Evolutionary conservation across 1,284 basidiomycete genomes (phyloP), one percentile per base, ranked within the genome.

Genomic region (Bondarzewia mesenterica): DNA sequence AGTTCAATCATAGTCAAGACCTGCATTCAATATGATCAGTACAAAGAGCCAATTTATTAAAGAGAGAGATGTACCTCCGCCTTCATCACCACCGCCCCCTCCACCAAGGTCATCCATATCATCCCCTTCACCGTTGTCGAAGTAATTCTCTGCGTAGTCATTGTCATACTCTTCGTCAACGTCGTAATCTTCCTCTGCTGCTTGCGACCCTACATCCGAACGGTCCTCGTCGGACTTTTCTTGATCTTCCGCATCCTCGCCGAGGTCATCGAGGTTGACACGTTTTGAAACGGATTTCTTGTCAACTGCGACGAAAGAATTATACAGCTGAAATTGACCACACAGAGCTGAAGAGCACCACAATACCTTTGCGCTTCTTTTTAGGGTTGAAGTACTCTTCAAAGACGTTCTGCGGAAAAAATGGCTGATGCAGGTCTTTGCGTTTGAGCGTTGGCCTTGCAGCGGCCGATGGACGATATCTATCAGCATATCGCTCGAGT

Each of bases 101-200:
- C 75, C 85, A 7, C 82, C 86, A 8, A 86, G 64, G 56, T 87
- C 80, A 57, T 89, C 87, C 47, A 75, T 63, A 58, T 89, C 85
- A 48, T 89, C 86, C 4, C 72, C 80, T 63, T 89, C 87, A 21
- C 86, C 86, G 51, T 88, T 89, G 61, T 90, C 87, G 61, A 90
- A 90, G 71, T 89, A 89, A 60, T 89, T 86, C 52, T 85, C 83
- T 2, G 82, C 87, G 53, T 90, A 90, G 54, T 90, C 86, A 53
- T 89, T 89, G 63, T 89, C 86, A 55, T 86, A 87, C 61, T 89
- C 85, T 59, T 89, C 86, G 36, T 89, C 86, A 29, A 86, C 85
- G 53, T 89, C 87, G 59, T 89, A 89, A 60, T 89, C 87, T 37
- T 78, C 78, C 32, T 77, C 78, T 12, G 62, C 75, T 38, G 61